These are phyloP conservation scores for Cardamine chenopodiifolia DNA, from an alignment of 345 rosid species.

Conservation along the genomic window DNA sequence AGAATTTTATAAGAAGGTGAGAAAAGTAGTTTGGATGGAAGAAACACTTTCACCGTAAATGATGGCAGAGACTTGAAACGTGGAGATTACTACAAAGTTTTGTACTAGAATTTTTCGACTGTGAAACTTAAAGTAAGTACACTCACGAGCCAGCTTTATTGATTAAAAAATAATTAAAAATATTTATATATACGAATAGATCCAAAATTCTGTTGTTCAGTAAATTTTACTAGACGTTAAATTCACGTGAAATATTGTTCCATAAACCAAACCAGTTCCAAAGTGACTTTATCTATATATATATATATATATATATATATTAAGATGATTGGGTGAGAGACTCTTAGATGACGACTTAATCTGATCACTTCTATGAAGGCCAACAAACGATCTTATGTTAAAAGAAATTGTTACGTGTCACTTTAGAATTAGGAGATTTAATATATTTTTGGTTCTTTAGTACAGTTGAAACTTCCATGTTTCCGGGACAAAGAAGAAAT, in stretches of 20 bases:
- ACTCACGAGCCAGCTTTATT: conserved; percentile 20
- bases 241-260: conserved; percentile 7
- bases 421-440: not conserved
- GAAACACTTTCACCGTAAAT: conserved; percentile 1
- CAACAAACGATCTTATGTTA: too few relatives aligned
- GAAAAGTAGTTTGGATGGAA: not conserved
- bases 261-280: not conserved
- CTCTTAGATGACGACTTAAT: not conserved
- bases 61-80: conserved; percentile 19
- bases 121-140: conserved; percentile 4
- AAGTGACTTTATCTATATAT: not conserved
- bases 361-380: not conserved
- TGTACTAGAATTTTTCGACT: not conserved
- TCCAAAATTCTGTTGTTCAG: conserved; percentile 8
- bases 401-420: not conserved
- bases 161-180: too few relatives aligned
- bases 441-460: not conserved
- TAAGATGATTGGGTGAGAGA: not conserved
- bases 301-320: too few relatives aligned
- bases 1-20: not conserved
- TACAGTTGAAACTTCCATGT: not conserved
- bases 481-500: not conserved
- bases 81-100: conserved; percentile 1
- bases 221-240: not conserved
- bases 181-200: conserved; percentile 7